Evolutionary conservation across 2,329 filamentous ascomycete species (phyloP).

Genomic region (Cladophialophora exuberans): DNA sequence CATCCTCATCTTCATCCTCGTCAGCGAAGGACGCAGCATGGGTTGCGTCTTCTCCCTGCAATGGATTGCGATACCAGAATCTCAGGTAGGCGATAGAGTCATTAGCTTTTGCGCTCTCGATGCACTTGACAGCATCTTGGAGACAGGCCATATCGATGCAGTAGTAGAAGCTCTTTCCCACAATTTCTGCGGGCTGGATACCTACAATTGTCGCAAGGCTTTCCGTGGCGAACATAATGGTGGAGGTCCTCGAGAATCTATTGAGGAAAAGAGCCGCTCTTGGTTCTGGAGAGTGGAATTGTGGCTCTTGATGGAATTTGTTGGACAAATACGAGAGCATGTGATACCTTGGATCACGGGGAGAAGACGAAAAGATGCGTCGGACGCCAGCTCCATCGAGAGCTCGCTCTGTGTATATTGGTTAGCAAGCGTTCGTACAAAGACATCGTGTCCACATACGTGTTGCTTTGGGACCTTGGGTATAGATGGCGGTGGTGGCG

Average conservation of each 20-base stretch:
- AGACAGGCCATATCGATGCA: conserved; percentile 80
- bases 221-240: conserved; percentile 84
- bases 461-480: conserved; percentile 68
- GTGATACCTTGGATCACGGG: conserved; percentile 81
- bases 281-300: conserved; percentile 69
- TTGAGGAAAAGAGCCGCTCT: conserved; percentile 84
- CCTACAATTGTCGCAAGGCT: conserved; percentile 77
- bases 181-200: conserved; percentile 68
- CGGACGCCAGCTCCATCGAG: conserved; percentile 77
- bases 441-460: conserved; percentile 58
- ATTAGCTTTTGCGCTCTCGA: conserved; percentile 86
- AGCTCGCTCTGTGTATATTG: conserved; percentile 64
- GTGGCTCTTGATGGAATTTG: conserved; percentile 64
- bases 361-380: conserved; percentile 78
- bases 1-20: conserved; percentile 50
- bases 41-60: conserved; percentile 58
- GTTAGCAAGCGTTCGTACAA: conserved; percentile 9
- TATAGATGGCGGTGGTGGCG: conserved; percentile 79
- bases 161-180: conserved; percentile 82
- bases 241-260: conserved; percentile 78
- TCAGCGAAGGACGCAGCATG: conserved; percentile 49
- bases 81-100: conserved; percentile 89
- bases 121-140: conserved; percentile 72
- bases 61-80: conserved; percentile 80
- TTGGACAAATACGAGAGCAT: conserved; percentile 84